Evolutionary conservation across 2,329 filamentous ascomycete species (phyloP).

Genomic region (Fusarium goolgardi): DNA sequence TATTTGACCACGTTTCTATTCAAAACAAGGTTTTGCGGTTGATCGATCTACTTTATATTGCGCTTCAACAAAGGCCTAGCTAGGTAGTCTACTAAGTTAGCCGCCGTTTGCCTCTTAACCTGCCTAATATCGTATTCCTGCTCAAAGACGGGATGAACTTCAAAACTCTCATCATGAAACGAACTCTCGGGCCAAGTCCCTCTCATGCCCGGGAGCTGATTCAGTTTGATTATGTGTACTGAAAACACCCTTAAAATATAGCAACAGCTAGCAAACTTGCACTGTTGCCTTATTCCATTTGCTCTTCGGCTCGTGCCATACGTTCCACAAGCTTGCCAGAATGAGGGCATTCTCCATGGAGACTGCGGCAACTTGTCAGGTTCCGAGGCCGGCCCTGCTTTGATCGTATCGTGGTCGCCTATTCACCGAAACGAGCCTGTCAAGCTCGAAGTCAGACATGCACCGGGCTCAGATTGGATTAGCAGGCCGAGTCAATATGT

Average conservation of each 20-base stretch:
- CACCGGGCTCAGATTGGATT: constrained; percentile 39
- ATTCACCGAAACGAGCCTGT: constrained; percentile 41
- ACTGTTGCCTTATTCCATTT: constrained; percentile 18
- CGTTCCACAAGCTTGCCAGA: constrained; percentile 39
- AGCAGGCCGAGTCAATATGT: constrained; percentile 48
- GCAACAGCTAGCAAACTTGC: constrained; percentile 27
- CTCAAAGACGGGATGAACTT: constrained; percentile 15
- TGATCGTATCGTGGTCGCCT: constrained; percentile 29
- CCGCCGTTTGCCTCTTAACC: neutral
- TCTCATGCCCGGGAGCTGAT: neutral
- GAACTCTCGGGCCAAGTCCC: constrained; percentile 10
- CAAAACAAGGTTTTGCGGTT: neutral
- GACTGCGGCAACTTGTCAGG: constrained; percentile 23
- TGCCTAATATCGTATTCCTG: constrained; percentile 2
- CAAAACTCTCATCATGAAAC: constrained; percentile 12
- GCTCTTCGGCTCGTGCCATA: constrained; percentile 21
- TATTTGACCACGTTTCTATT: neutral
- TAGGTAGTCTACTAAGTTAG: neutral
- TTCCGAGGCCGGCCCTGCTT: constrained; percentile 31
- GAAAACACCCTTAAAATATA: neutral
- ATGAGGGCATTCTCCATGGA: constrained; percentile 28
- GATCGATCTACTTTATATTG: neutral
- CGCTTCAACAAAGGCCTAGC: neutral
- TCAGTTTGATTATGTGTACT: constrained; percentile 20
- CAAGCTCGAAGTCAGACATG: constrained; percentile 48